Evolutionary conservation across 768 basidiomycete species (phyloP).

Genomic region (Tricholomella constricta): DNA sequence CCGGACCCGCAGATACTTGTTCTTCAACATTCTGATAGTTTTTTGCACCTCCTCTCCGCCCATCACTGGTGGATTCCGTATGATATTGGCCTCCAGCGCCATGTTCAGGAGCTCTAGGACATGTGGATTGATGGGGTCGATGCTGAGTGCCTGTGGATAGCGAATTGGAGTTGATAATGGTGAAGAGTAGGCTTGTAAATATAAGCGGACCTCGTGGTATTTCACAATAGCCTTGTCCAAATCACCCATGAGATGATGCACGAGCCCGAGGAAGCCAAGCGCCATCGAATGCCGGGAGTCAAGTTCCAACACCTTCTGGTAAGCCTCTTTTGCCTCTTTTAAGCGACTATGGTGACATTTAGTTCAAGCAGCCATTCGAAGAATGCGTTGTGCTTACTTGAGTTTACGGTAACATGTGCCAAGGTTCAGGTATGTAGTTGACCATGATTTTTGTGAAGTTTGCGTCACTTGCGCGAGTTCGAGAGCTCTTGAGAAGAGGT

Average conservation of each 20-base stretch:
- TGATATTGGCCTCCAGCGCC: slow-evolving; percentile 60
- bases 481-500: slow-evolving; percentile 73
- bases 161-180: slow-evolving; percentile 2
- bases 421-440: slow-evolving; percentile 88
- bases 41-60: slow-evolving; percentile 29
- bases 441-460: slow-evolving; percentile 83
- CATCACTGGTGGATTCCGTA: slow-evolving; percentile 18
- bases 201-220: slow-evolving; percentile 80
- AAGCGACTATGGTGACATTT: slow-evolving; percentile 44
- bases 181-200: neutral
- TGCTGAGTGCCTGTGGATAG: slow-evolving; percentile 61
- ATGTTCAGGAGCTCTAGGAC: slow-evolving; percentile 80
- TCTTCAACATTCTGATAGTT: slow-evolving; percentile 29
- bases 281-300: slow-evolving; percentile 85
- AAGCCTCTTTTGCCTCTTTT: slow-evolving; percentile 71
- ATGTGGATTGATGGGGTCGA: slow-evolving; percentile 83
- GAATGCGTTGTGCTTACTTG: slow-evolving; percentile 46
- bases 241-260: slow-evolving; percentile 74
- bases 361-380: no score
- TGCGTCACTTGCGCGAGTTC: slow-evolving; percentile 85
- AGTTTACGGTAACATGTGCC: slow-evolving; percentile 87
- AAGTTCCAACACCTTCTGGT: slow-evolving; percentile 80
- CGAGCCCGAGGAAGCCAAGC: slow-evolving; percentile 87
- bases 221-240: slow-evolving; percentile 81
- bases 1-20: slow-evolving; percentile 31